Base-by-base conservation (phyloP, 2,329 filamentous ascomycete species). In the Calonectria hongkongensis region DNA sequence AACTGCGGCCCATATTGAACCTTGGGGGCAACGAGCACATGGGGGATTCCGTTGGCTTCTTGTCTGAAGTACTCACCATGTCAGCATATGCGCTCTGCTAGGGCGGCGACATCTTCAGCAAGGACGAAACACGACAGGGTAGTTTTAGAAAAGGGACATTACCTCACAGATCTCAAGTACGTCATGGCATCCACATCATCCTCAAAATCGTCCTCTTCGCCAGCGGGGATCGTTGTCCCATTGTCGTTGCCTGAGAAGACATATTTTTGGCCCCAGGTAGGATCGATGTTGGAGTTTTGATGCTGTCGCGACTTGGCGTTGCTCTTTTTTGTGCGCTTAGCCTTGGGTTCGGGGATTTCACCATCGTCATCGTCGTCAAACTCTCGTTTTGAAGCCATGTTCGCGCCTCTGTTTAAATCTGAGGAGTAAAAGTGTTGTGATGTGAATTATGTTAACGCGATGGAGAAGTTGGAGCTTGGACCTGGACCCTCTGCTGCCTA, bases 31-130 rank as follows among this genome's bases (percentile, higher is more conserved):
- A 92, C 89, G 65, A 97, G 88, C 13, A 97, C 85, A 76, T 92
- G 89, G 1, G 95, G 95, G 41, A 97, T 93, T 12, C 87, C 85
- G 73, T 87, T 91, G n/a, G 94, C 94, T 89, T 97, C 92, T 76
- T 91, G 89, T 85, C 94, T 97, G 84, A 73, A 78, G 80, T 81
- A 87, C 85, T 87, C 86, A 88, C 84, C 85, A 87, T 81, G 89
- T 89, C 85, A 90, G 89, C 81, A 85, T 76, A 54, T 63, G 70
- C 63, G 28, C 51, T 77, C 75, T 78, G 27, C 70, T 69, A 56
- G 56, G 48, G 69, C 41, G 33, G 21, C 9, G 36, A 43, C 67
- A 54, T 73, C 68, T 78, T 84, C 81, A 83, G 83, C 79, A 79
- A 71, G 68, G 54, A 48, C 50, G 58, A 71, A 72, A 48, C 68